These are phyloP conservation scores for Colletotrichum salicis DNA, from an alignment of 2,329 filamentous ascomycete species.

Conservation along the genomic window DNA sequence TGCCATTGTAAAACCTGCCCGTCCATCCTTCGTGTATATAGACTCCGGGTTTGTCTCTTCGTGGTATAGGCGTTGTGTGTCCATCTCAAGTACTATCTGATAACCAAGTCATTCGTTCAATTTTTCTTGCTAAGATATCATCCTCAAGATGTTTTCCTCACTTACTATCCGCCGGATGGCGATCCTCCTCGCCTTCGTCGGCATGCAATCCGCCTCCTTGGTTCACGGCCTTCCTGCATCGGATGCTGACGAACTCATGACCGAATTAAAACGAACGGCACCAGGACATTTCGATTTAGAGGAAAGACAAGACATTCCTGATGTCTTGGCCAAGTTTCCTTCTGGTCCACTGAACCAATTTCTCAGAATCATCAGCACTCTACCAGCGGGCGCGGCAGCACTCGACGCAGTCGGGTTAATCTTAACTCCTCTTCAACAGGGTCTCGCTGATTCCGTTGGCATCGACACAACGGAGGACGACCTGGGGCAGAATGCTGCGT, in stretches of 20 bases:
- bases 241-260: not conserved
- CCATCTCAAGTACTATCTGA: not conserved
- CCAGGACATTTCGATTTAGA: not conserved
- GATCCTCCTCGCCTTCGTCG: not conserved
- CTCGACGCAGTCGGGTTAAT: slow-evolving; percentile 18
- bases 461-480: slow-evolving; percentile 30
- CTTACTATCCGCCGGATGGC: not conserved
- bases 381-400: slow-evolving; percentile 21
- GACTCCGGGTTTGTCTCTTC: not conserved
- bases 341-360: slow-evolving; percentile 25
- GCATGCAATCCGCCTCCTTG: not conserved
- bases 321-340: slow-evolving; percentile 20
- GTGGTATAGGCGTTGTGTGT: not conserved
- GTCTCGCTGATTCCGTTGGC: slow-evolving; percentile 30
- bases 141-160: not conserved
- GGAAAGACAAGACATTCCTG: slow-evolving; percentile 20
- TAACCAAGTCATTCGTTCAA: not conserved
- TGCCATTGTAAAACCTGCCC: not conserved
- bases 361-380: slow-evolving; percentile 24
- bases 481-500: slow-evolving; percentile 35
- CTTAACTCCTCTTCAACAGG: slow-evolving; percentile 30
- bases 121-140: not conserved
- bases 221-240: not conserved
- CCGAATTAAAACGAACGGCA: not conserved
- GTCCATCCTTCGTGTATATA: not conserved